Base-by-base conservation (phyloP, 2,329 filamentous ascomycete species). In the Venturia carpophila region DNA sequence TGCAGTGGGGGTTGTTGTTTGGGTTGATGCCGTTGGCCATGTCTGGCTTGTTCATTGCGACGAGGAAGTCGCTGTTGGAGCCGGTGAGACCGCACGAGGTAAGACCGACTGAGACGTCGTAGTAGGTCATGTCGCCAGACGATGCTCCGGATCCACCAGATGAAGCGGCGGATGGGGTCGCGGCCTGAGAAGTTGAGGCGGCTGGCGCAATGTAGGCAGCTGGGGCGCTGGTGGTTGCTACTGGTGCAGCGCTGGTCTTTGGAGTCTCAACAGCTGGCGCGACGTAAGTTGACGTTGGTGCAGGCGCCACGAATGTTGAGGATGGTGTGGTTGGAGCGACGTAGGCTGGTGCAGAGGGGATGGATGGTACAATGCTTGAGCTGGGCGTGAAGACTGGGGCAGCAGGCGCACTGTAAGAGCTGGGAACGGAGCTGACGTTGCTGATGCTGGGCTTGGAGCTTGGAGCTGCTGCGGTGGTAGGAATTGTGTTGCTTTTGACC, bases 1-100 rank as follows among this genome's bases (percentile, higher is more conserved):
- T 68, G 64, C 71, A 73, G 41, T 67, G 64, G 11, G 69, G 67
- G 66, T 73, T 73, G 5, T 67, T 67, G 67, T 73, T 73, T 5
- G 71, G 69, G 61, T 73, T 71, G 19, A 63, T 56, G 13, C 64
- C 67, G 61, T 66, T 64, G 11, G 65, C 43, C 69, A 71, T 71
- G 39, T 67, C 63, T 21, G 49, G 17, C 41, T 67, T 43, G 21
- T 69, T 67, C 47, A 72, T 62, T 27, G 71, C 71, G 63, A 68
- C 68, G 62, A 73, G 67, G 34, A 64, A 55, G 15, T 72, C 68
- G 19, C 39, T 13, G 39, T 67, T 64, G 10, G 27, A 9, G 49
- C 64, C 68, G 1, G 37, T 47, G 7, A 17, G 0, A 39, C 66
- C 66, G 66, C 66, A 67, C 3, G 66, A 67, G 21, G 66, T 61